These are phyloP conservation scores for Parachaetomium inaequale DNA, from an alignment of 495 filamentous ascomycete species.

Conservation along the genomic window DNA sequence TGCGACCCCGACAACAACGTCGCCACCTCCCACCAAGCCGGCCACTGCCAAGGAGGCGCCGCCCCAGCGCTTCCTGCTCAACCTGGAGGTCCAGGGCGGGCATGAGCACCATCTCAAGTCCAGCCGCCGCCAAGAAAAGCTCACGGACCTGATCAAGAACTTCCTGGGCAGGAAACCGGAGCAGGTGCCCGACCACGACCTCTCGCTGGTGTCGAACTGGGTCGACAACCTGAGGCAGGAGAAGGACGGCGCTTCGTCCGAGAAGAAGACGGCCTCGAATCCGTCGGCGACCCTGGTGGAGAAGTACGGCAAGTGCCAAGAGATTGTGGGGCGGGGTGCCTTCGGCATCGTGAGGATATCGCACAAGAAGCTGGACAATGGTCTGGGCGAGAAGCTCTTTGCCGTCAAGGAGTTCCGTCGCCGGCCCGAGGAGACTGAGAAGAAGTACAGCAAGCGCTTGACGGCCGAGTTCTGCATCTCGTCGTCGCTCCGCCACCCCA, in stretches of 20 bases:
- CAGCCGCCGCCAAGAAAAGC: conserved; percentile 87
- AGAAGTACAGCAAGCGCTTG: conserved; percentile 96
- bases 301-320: conserved; percentile 98
- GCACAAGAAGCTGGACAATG: conserved; percentile 90
- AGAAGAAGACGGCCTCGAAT: conserved; percentile 74
- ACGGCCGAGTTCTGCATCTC: conserved; percentile 99
- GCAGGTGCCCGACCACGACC: conserved; percentile 69
- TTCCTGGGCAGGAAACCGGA: conserved; percentile 76
- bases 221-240: conserved; percentile 90
- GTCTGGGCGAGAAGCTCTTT: conserved; percentile 81
- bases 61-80: conserved; percentile 43
- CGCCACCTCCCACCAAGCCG: conserved; percentile 23
- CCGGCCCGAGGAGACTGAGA: conserved; percentile 85
- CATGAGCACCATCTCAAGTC: conserved; percentile 87
- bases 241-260: conserved; percentile 63
- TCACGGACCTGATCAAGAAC: conserved; percentile 84
- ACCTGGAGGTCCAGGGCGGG: conserved; percentile 48
- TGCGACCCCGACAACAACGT: conserved; percentile 11
- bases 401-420: conserved; percentile 98
- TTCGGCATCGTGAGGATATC: conserved; percentile 98
- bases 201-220: conserved; percentile 93
- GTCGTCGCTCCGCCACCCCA: conserved; percentile 91
- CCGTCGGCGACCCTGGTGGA: conserved; percentile 81
- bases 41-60: conserved; percentile 29
- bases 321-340: conserved; percentile 93